phyloP scores from a whole-genome alignment of 768 basidiomycete species.

The Lactarius evosmus region DNA sequence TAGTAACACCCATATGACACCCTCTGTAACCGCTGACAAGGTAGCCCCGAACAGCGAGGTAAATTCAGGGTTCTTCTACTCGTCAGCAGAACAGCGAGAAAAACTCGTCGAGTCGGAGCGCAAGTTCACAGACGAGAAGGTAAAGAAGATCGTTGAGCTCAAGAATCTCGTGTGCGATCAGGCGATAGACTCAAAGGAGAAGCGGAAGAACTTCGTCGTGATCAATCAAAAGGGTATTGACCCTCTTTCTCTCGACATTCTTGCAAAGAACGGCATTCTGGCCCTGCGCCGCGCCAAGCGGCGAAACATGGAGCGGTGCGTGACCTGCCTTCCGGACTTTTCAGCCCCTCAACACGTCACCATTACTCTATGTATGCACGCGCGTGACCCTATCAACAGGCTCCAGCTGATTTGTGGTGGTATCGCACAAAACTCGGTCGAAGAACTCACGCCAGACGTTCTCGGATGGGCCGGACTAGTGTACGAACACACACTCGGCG shows the following conservation, averaged over 20 bases:
- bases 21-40: constrained; percentile 24
- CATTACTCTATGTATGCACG: neutral
- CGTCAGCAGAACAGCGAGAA: constrained; percentile 95
- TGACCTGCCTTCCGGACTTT: constrained; percentile 9
- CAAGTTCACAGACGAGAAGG: constrained; percentile 87
- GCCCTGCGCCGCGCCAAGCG: constrained; percentile 94
- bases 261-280: constrained; percentile 95
- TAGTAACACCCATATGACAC: constrained; percentile 26
- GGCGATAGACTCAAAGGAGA: constrained; percentile 76
- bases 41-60: constrained; percentile 68
- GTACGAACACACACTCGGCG: constrained; percentile 97
- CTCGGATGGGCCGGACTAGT: constrained; percentile 98
- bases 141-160: constrained; percentile 93
- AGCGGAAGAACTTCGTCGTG: constrained; percentile 84
- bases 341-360: constrained; percentile 9
- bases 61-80: constrained; percentile 99
- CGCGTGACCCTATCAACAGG: constrained; percentile 40
- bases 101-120: constrained; percentile 98
- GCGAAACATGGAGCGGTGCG: constrained; percentile 96
- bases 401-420: constrained; percentile 94
- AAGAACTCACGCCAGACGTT: constrained; percentile 86
- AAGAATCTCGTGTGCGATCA: constrained; percentile 97
- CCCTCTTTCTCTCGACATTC: constrained; percentile 90
- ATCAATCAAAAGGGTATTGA: constrained; percentile 99
- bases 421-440: constrained; percentile 94